Evolutionary conservation across 1,139 yeast species (phyloP), one percentile per base, ranked within the genome.

Genomic region (Yamadazyma friedrichii): DNA sequence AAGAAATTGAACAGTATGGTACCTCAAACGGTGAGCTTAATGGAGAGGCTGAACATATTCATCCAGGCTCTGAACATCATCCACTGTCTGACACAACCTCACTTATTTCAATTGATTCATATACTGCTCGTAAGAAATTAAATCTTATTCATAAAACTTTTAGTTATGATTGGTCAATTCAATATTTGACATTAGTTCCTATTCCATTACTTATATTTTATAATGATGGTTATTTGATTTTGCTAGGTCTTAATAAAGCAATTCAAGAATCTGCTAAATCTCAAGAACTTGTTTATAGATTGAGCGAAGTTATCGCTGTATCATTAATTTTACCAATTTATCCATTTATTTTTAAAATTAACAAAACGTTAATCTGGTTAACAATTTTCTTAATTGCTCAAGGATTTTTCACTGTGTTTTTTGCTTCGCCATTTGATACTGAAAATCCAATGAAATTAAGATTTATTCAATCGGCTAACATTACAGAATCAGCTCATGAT

Each of bases 131-230:
- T 25, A 49, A 41, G 33, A 45, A 45, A 29, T 42, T 45, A 31
- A 42, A 46, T 11, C 43, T 50, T 53, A 52, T 69, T 22, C 54
- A 59, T 28, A 73, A 74, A 40, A 71, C 78, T 6, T 70, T 72
- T 45, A 72, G 83, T 35, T 88, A 84, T 56, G 95, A 86, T 53
- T 88, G 96, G 96, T 73, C 83, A 8, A 51, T 87, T 20, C 96
- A 88, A 59, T 87, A 78, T 52, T 51, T 85, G 26, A 48, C 83
- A 3, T 60, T 83, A 27, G 87, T 83, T 6, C 95, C 96, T 4
- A 39, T 85, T n/a, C 68, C 82, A 0, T 65, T 80, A 1, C 71
- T 76, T 35, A 48, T 83, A 24, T 54, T 80, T 15, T 78, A 74
- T 49, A 65, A 74, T 37, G 67, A 74, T 34, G 78, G 83, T 1